Evolutionary conservation across 2,329 filamentous ascomycete species (phyloP).

Genomic region (Talaromyces marneffei): DNA sequence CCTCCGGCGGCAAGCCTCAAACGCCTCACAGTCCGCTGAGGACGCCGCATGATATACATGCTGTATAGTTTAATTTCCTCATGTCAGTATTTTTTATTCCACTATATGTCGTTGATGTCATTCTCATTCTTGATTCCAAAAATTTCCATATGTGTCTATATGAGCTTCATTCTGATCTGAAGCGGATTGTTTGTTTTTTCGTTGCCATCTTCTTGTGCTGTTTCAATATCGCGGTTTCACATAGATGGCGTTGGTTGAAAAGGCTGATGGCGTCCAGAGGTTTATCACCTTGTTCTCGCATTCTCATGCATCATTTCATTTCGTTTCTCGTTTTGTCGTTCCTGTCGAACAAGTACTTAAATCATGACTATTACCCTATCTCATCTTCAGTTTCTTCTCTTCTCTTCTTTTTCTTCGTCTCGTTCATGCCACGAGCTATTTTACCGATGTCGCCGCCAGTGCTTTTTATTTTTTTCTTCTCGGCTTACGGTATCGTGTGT

Average conservation of each 20-base stretch:
- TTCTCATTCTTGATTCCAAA: constrained; percentile 13
- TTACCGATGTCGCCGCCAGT: neutral
- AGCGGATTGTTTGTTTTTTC: constrained; percentile 16
- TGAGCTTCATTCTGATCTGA: constrained; percentile 15
- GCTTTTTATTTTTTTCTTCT: neutral
- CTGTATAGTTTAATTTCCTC: constrained; percentile 23
- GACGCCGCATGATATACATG: constrained; percentile 28
- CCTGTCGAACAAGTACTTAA: neutral
- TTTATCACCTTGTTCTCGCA: constrained; percentile 2
- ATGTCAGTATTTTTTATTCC: constrained; percentile 26
- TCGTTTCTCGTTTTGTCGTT: constrained; percentile 15
- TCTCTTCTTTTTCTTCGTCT: neutral
- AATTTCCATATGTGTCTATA: constrained; percentile 28
- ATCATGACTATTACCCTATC: neutral
- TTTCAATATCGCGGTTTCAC: constrained; percentile 23
- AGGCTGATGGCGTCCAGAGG: constrained; percentile 28
- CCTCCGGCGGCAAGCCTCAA: constrained; percentile 37
- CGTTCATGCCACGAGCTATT: neutral
- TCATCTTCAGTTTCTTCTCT: neutral
- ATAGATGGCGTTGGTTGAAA: constrained; percentile 35
- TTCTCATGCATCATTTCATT: constrained; percentile 8
- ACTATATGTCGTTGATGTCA: constrained; percentile 22
- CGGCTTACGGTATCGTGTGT: neutral
- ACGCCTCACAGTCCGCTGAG: constrained; percentile 31
- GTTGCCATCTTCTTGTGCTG: constrained; percentile 19